Base-by-base conservation (phyloP, 352 stramenopile species). In the Globisporangium carolinianum region DNA sequence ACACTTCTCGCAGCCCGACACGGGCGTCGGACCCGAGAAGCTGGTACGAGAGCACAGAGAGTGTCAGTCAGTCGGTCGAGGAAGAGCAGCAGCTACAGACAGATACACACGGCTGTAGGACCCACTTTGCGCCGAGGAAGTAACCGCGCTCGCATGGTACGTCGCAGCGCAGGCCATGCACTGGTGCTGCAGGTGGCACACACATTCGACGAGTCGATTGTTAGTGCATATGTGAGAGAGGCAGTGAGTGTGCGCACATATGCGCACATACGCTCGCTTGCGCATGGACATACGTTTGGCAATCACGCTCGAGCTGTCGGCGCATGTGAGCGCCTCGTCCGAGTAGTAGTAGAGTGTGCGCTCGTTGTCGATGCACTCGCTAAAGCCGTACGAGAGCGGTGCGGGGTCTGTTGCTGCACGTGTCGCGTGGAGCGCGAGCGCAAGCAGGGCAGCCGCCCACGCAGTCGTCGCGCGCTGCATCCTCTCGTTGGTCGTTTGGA, bases 51-150 rank as follows among this genome's bases (percentile, higher is more conserved):
- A n/a, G 6, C 17, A 11, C 4, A 10, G 46, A 8, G 15, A 15
- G 41, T 5, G 41, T 4, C 15, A 50, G n/a, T 35, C 14, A 51
- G 47, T 24, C 15, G 38, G 47, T 52, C 32, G 8, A 7, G 42
- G 1, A 51, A 41, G 36, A 17, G 3, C 4, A 48, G 4, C 58
- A 35, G 32, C 6, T 12, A 35, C 45, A 46, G 50, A 47, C 17
- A 47, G 46, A 43, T 3, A 42, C 5, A 62, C 32, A 7, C 4
- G 43, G 12, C 18, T 24, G 18, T 24, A 24, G 39, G 8, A 78
- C 78, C 53, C 72, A 91, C 80, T 94, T 91, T 62, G 76, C 81
- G 15, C 80, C 83, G 8, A 94, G 78, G 49, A 83, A 88, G 47
- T 70, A 87, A 38, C 83, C 83, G 3, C 72, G 76, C 15, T 83